Base-by-base conservation (phyloP, 1,139 yeast species). In the Hansenula lynferdii region DNA sequence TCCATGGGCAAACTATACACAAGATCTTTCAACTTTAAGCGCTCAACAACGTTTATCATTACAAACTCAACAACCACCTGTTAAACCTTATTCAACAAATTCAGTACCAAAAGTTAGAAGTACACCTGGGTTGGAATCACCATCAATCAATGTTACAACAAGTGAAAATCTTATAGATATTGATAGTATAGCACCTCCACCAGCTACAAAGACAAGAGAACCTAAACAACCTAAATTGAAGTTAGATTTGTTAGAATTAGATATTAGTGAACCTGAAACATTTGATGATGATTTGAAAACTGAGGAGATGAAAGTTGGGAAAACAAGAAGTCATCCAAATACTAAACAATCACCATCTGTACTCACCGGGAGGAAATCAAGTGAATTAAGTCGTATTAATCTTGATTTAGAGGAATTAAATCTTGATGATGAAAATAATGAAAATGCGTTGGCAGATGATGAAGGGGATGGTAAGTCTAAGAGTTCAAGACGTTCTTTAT, bases 341-440 rank as follows among this genome's bases (percentile, higher is more conserved):
- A 34, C 10, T 18, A 35, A 26, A 20, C 16, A 10, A 17, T 21
- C 34, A 12, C 8, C 31, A 6, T 21, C 28, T 10, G 21, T 26
- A 24, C 14, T n/a, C 21, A 8, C 19, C 26, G 22, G 31, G 6
- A 40, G 51, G 20, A 42, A 37, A 22, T 47, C 52, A 4, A 29
- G 40, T 4, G 56, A 52, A 28, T 16, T 51, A 8, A 43, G 43
- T 20, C 35, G 51, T 9, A 28, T 49, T 9, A 44, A 47, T 25
- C 32, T 51, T 16, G 42, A 44, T 25, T 21, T 53, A 16, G 46
- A 51, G 33, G 57, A 53, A 28, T 29, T 53, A 29, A 50, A 53
- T 34, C 32, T 52, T 12, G 21, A 29, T 22, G 33, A 36, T 16
- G 41, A 39, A 27, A 26, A 19, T n/a, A 36, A 29, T 21, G 35